Evolutionary conservation across 345 rosid genomes (phyloP).

Genomic region (Theobroma cacao): DNA sequence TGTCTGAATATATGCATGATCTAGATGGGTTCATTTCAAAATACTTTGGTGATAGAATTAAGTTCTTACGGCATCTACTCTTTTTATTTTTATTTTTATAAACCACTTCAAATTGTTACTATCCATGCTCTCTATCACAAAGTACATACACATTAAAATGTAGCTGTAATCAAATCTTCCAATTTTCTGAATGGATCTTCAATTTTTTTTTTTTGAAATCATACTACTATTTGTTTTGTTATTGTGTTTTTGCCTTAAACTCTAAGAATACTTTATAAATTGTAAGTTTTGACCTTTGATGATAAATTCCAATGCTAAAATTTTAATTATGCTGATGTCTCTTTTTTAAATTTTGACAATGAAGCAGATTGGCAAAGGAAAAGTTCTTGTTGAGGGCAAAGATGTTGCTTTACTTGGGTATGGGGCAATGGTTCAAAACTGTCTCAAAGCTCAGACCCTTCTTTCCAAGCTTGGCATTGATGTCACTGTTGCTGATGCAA

Average conservation of each 20-base stretch:
- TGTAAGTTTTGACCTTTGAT: background rate
- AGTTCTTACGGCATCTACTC: background rate
- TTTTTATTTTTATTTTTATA: no score
- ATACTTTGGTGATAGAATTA: background rate
- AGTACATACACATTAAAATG: background rate
- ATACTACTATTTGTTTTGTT: background rate
- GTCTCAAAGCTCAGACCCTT: slow-evolving; percentile 77
- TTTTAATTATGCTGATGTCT: slow-evolving; percentile 9
- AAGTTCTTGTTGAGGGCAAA: slow-evolving; percentile 72
- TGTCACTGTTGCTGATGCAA: slow-evolving; percentile 90
- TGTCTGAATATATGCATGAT: background rate
- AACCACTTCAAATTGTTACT: background rate
- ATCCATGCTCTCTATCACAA: background rate
- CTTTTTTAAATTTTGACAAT: slow-evolving; percentile 19
- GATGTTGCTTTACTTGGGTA: slow-evolving; percentile 88
- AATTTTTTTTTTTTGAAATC: background rate
- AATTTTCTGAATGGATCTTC: no score
- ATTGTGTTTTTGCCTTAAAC: background rate
- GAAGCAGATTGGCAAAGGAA: slow-evolving; percentile 82
- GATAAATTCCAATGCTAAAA: background rate
- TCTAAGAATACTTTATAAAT: background rate
- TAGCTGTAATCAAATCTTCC: background rate
- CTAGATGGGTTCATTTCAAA: background rate
- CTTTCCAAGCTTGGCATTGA: slow-evolving; percentile 76
- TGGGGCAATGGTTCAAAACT: slow-evolving; percentile 92